Evolutionary conservation across 371 early-diverging fungal genomes (phyloP), one percentile per base, ranked within the genome.

Genomic region (Mortierella sp.): DNA sequence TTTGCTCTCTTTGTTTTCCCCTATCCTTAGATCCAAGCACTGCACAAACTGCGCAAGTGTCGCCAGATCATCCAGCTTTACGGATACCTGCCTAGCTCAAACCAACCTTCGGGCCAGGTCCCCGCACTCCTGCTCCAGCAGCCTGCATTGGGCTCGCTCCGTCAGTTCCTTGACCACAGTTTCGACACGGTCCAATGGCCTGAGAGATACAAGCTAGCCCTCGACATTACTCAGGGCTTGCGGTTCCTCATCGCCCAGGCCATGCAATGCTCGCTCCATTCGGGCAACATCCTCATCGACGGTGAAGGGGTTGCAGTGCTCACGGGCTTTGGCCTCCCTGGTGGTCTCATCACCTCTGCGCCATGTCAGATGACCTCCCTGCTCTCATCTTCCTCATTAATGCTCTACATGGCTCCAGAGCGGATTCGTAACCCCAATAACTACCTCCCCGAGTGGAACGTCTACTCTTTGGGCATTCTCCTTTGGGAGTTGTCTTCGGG

Each of bases 111-210:
- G 23, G 50, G 26, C 26, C 79, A 79, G 19, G 57, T 68, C 43
- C 79, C 79, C 18, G 79, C 79, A 12, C 60, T 79, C 12, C 63
- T 79, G 7, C 57, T 79, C 18, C 79, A 79, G 46, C 79, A 79
- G 29, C 79, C 79, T 26, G 63, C 56, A 60, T 66, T 65, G 16
- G 79, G 79, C 18, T 79, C 79, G 7, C 70, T 79, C n/a, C 79
- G 79, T 29, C 73, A 79, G 47, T 79, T 79, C 66, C 66, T 79
- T 47, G 70, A 72, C 57, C 79, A 79, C 43, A 66, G 72, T 50
- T 79, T 72, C 56, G 79, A 72, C 15, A 69, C 73, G 4, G 58
- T 79, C 57, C 79, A 79, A 19, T 79, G 79, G 79, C 79, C 79
- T 23, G 79, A 79, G 61, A 64, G 70, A 46, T 79, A 69, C 64